These are phyloP conservation scores for Aspergillus glaucus DNA, from an alignment of 2,329 filamentous ascomycete genomes.

Conservation along the genomic window DNA sequence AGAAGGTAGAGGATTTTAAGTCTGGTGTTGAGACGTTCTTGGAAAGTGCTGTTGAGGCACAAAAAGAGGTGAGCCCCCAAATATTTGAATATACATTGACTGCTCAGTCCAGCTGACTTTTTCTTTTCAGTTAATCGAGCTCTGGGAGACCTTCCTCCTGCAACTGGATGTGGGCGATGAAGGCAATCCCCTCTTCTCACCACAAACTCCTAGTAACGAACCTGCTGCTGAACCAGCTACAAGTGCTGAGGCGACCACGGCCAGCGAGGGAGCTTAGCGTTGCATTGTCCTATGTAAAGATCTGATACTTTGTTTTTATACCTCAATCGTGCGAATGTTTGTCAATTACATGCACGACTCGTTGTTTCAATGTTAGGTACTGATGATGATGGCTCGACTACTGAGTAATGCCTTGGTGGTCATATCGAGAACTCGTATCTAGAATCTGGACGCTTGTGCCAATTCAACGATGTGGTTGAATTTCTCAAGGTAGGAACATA, in stretches of 20 bases:
- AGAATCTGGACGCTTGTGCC: too few species aligned
- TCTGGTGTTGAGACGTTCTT: conserved; percentile 95
- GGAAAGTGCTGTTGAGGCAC: conserved; percentile 92
- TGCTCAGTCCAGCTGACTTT: conserved; percentile 2
- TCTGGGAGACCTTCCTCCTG: conserved; percentile 98
- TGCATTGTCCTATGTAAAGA: conserved; percentile 10
- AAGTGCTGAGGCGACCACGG: conserved; percentile 4
- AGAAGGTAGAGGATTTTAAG: conserved; percentile 99
- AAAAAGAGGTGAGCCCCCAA: conserved; percentile 75
- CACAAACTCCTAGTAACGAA: conserved; percentile 15
- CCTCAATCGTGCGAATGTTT: background rate
- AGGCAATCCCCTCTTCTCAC: conserved; percentile 45
- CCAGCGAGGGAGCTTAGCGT: conserved; percentile 14
- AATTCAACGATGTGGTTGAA: background rate
- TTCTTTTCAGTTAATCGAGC: conserved; percentile 61
- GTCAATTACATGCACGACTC: background rate
- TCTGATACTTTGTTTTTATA: background rate
- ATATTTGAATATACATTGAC: conserved; percentile 6
- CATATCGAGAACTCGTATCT: too few species aligned
- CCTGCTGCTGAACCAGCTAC: conserved; percentile 13
- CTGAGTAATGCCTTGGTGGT: background rate
- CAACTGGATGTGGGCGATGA: conserved; percentile 93
- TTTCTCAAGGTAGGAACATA: background rate
- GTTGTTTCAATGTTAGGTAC: background rate
- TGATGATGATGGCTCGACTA: background rate